A percentile compares a stretch with the other conserved stretches of the same genome.
Evolutionary conservation across 768 basidiomycete species (phyloP).

Genomic region (Leccinum longicurvipes): DNA sequence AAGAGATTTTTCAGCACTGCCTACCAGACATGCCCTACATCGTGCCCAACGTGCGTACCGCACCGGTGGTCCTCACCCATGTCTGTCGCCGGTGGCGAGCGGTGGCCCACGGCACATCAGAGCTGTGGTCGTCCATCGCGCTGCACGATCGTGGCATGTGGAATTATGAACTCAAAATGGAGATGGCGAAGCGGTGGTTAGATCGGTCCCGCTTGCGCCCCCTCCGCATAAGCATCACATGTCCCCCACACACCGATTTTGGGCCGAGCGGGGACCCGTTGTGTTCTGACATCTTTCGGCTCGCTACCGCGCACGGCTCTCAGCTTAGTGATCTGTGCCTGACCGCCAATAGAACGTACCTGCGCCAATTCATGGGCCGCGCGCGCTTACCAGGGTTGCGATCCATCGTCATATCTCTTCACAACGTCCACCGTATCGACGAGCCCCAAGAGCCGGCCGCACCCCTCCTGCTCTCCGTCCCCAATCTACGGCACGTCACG

Average conservation of each 20-base stretch:
- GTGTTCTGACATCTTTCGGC: constrained; percentile 20
- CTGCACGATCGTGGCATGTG: constrained; percentile 29
- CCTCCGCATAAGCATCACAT: constrained; percentile 22
- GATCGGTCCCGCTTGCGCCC: constrained; percentile 18
- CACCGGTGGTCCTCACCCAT: constrained; percentile 33
- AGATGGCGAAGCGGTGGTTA: constrained; percentile 26
- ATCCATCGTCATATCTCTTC: constrained; percentile 18
- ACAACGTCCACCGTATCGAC: constrained; percentile 4
- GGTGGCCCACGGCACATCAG: constrained; percentile 28
- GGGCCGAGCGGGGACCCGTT: not conserved
- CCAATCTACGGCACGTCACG: constrained; percentile 15
- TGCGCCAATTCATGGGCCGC: constrained; percentile 16
- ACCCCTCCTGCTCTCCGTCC: constrained; percentile 8
- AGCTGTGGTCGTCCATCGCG: constrained; percentile 31
- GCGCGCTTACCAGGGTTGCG: constrained; percentile 10
- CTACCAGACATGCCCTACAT: constrained; percentile 22
- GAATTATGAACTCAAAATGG: constrained; percentile 25
- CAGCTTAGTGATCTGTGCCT: constrained; percentile 19
- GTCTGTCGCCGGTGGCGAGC: constrained; percentile 33
- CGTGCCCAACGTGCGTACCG: constrained; percentile 18
- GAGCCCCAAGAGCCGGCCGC: not conserved
- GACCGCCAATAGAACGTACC: constrained; percentile 16
- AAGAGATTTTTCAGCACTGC: constrained; percentile 31
- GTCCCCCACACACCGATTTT: constrained; percentile 18
- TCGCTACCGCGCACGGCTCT: constrained; percentile 19